These are phyloP conservation scores for Leishmania tropica DNA, from an alignment of 208 protist species.

Conservation along the genomic window DNA sequence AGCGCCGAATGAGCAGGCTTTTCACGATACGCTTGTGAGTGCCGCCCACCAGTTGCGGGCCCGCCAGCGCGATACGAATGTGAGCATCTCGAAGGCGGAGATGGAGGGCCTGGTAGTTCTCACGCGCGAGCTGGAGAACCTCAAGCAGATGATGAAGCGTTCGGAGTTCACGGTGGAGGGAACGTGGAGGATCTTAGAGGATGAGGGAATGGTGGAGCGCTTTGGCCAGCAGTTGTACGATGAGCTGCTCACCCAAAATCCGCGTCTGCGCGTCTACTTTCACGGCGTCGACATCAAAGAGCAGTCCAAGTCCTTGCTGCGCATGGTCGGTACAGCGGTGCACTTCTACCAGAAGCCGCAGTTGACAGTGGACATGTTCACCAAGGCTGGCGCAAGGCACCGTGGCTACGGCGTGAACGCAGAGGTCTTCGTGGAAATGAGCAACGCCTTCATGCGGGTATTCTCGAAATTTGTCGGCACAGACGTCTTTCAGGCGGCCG, in stretches of 20 bases:
- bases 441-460: slow-evolving; percentile 68
- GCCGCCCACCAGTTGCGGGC: slow-evolving; percentile 43
- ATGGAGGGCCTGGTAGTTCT: slow-evolving; percentile 66
- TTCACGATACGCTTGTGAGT: slow-evolving; percentile 43
- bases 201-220: slow-evolving; percentile 48
- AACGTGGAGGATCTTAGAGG: slow-evolving; percentile 70
- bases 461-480: slow-evolving; percentile 75
- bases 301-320: slow-evolving; percentile 57
- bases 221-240: slow-evolving; percentile 71
- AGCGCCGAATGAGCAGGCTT: slow-evolving; percentile 17
- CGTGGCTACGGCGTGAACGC: slow-evolving; percentile 65
- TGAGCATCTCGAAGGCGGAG: slow-evolving; percentile 48
- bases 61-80: slow-evolving; percentile 46
- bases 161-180: slow-evolving; percentile 61
- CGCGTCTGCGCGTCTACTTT: slow-evolving; percentile 55
- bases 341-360: slow-evolving; percentile 72
- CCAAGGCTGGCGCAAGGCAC: slow-evolving; percentile 64
- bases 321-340: slow-evolving; percentile 70
- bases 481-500: slow-evolving; percentile 48
- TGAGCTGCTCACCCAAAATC: slow-evolving; percentile 53
- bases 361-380: slow-evolving; percentile 60
- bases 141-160: slow-evolving; percentile 54
- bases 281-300: slow-evolving; percentile 67
- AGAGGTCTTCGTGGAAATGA: slow-evolving; percentile 56
- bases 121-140: slow-evolving; percentile 62